Evolutionary conservation across 192 early-diverging fungal species (phyloP).

Genomic region (Diversispora epigaea): DNA sequence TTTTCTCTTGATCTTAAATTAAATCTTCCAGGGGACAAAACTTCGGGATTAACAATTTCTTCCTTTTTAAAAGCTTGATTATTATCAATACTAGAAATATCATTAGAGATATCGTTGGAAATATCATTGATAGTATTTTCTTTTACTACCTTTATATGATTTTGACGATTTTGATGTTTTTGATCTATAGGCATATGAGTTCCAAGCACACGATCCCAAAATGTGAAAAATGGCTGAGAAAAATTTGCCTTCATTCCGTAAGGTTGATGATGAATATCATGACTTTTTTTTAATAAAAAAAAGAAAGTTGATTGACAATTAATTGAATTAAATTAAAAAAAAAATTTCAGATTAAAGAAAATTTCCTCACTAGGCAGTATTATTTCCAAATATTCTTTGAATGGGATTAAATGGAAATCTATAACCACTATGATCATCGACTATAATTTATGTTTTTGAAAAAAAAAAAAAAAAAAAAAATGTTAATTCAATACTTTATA

Average conservation of each 20-base stretch:
- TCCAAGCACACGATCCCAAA: constrained; percentile 75
- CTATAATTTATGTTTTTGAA: constrained; percentile 34
- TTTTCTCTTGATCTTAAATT: too few relatives aligned
- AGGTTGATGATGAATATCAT: constrained; percentile 59
- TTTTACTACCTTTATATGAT: too few relatives aligned
- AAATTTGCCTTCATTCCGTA: constrained; percentile 61
- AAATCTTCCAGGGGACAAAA: too few relatives aligned
- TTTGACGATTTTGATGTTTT: constrained; percentile 32
- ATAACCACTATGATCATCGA: constrained; percentile 84
- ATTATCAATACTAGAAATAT: too few relatives aligned
- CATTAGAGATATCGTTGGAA: too few relatives aligned
- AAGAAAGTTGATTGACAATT: background rate
- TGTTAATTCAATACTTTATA: background rate
- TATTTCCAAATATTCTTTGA: constrained; percentile 69
- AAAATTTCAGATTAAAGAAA: constrained; percentile 34
- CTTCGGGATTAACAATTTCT: too few relatives aligned
- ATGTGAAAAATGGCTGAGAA: constrained; percentile 76
- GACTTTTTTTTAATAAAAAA: constrained; percentile 35
- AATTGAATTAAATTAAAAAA: background rate
- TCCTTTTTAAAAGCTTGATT: too few relatives aligned
- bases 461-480: too few relatives aligned
- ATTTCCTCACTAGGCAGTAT: constrained; percentile 69
- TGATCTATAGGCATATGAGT: constrained; percentile 49
- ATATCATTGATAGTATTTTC: too few relatives aligned
- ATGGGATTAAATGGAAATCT: constrained; percentile 72